These are phyloP conservation scores for Phlebiopsis flavidoalba DNA, from an alignment of 768 basidiomycete genomes.

Conservation along the genomic window DNA sequence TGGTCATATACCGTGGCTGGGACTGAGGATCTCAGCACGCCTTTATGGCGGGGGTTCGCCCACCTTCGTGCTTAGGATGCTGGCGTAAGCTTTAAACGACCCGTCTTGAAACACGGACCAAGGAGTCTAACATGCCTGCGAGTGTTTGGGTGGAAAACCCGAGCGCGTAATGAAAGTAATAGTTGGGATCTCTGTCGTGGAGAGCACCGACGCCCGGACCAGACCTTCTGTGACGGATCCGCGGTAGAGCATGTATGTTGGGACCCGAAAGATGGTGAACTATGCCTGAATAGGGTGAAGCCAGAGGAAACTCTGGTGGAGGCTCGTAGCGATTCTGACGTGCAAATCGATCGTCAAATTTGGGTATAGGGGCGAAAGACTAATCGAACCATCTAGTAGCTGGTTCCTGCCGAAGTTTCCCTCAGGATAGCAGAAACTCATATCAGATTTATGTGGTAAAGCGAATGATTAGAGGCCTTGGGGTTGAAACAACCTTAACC, in stretches of 20 bases:
- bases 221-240: conserved; percentile 68
- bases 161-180: conserved; percentile 68
- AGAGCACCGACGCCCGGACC: conserved; percentile 73
- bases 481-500: conserved; percentile 86
- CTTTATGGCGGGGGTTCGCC: conserved; percentile 45
- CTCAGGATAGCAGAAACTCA: conserved; percentile 66
- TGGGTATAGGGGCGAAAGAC: conserved; percentile 96
- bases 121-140: conserved; percentile 82
- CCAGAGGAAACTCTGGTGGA: conserved; percentile 96
- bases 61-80: conserved; percentile 65
- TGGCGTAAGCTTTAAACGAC: conserved; percentile 76
- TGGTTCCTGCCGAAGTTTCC: conserved; percentile 91
- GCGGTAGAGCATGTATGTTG: conserved; percentile 81
- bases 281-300: conserved; percentile 88
- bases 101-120: conserved; percentile 85
- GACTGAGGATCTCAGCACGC: conserved; percentile 63
- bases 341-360: conserved; percentile 95
- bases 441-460: conserved; percentile 60
- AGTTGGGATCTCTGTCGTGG: conserved; percentile 58
- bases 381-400: conserved; percentile 94
- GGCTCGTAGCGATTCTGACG: conserved; percentile 94
- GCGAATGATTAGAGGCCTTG: conserved; percentile 92
- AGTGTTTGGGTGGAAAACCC: conserved; percentile 52
- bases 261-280: conserved; percentile 90
- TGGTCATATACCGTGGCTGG: conserved; percentile 46